Evolutionary conservation across 2,329 filamentous ascomycete genomes (phyloP).

Genomic region (Colletotrichum musicola): DNA sequence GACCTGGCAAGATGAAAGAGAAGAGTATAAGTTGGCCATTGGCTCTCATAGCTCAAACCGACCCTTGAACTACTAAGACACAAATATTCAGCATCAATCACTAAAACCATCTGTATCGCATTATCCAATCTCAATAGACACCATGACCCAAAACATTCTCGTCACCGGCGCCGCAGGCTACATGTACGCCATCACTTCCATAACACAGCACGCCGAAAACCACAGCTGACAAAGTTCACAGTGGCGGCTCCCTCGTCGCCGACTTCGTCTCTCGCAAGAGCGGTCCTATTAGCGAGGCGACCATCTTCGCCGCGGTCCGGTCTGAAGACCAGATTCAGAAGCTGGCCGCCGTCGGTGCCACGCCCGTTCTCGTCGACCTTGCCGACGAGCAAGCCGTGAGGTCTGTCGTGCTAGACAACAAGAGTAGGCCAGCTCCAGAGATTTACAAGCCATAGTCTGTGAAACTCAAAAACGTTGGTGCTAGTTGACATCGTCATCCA

Average conservation of each 20-base stretch:
- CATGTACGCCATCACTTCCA: slow-evolving; percentile 42
- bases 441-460: background rate
- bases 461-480: background rate
- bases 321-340: slow-evolving; percentile 48
- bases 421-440: slow-evolving; percentile 41
- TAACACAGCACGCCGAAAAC: background rate
- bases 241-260: slow-evolving; percentile 52
- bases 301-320: slow-evolving; percentile 50
- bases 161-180: slow-evolving; percentile 53
- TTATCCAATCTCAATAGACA: background rate
- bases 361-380: slow-evolving; percentile 49
- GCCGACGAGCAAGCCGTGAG: slow-evolving; percentile 44
- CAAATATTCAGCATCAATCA: too few relatives aligned
- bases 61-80: too few relatives aligned
- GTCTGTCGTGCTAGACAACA: slow-evolving; percentile 41
- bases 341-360: slow-evolving; percentile 48
- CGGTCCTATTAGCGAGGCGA: slow-evolving; percentile 41
- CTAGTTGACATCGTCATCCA: slow-evolving; percentile 53
- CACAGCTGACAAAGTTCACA: slow-evolving; percentile 22
- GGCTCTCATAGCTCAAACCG: too few relatives aligned
- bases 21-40: too few relatives aligned
- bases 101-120: too few relatives aligned
- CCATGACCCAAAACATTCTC: slow-evolving; percentile 46
- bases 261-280: slow-evolving; percentile 45
- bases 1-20: too few relatives aligned